Percentiles rank a stretch among this genome's conserved stretches.
Evolutionary conservation across 2,329 filamentous ascomycete genomes (phyloP).

Genomic region (Aspergillus sp.): DNA sequence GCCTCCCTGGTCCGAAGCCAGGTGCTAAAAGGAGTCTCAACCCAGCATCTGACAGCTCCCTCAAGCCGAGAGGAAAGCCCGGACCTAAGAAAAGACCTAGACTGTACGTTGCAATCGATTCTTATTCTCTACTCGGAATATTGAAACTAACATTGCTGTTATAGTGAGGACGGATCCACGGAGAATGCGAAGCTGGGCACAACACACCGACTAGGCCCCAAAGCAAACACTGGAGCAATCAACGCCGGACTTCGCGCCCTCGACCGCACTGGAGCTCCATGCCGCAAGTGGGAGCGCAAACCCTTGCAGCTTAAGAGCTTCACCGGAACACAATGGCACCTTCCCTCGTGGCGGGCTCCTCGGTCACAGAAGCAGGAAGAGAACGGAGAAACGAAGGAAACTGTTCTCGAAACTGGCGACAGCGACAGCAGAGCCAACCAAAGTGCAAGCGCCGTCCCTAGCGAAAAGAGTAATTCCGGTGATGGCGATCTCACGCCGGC

Average conservation of each 20-base stretch:
- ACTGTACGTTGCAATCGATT: conserved; percentile 66
- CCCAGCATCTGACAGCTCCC: conserved; percentile 57
- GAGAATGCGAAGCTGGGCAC: conserved; percentile 41
- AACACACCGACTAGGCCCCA: conserved; percentile 83
- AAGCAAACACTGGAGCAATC: conserved; percentile 95
- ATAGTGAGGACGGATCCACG: conserved; percentile 52
- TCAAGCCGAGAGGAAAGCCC: conserved; percentile 80
- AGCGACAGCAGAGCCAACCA: conserved; percentile 59
- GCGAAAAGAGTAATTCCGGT: conserved; percentile 61
- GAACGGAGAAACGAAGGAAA: conserved; percentile 59
- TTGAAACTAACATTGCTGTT: not conserved
- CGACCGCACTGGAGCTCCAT: conserved; percentile 87
- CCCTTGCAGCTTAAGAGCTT: conserved; percentile 87
- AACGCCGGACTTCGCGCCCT: conserved; percentile 93
- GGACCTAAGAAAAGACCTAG: conserved; percentile 95
- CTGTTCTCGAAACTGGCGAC: conserved; percentile 55
- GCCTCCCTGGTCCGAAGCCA: conserved; percentile 67
- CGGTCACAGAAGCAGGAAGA: conserved; percentile 48
- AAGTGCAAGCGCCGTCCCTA: conserved; percentile 55
- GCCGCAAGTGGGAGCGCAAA: conserved; percentile 85
- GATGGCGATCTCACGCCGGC: conserved; percentile 48
- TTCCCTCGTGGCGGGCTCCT: conserved; percentile 75
- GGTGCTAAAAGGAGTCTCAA: conserved; percentile 59
- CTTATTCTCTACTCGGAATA: not conserved
- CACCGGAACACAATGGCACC: conserved; percentile 79